These are phyloP conservation scores for Aspergillus costaricaensis DNA, from an alignment of 2,329 filamentous ascomycete species.

Conservation along the genomic window DNA sequence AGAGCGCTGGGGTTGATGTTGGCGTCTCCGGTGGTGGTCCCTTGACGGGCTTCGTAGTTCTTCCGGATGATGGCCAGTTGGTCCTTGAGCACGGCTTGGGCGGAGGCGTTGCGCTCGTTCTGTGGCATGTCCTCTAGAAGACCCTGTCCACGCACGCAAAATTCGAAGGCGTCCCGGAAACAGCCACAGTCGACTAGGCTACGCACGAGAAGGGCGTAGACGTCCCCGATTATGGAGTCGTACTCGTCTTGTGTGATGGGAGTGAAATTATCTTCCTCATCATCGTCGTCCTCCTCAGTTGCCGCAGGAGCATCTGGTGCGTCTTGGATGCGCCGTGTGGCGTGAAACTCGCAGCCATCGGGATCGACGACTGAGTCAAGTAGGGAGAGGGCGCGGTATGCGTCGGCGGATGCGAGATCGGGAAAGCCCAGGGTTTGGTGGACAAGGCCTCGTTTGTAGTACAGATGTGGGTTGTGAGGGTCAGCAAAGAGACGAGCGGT, in stretches of 20 bases:
- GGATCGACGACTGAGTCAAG: slow-evolving; percentile 74
- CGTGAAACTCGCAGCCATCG: slow-evolving; percentile 80
- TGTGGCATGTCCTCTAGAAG: slow-evolving; percentile 20
- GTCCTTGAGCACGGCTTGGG: slow-evolving; percentile 22
- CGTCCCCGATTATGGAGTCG: slow-evolving; percentile 36
- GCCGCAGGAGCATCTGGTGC: slow-evolving; percentile 33
- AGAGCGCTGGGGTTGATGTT: slow-evolving; percentile 32
- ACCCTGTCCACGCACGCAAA: slow-evolving; percentile 35
- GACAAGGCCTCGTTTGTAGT: slow-evolving; percentile 62
- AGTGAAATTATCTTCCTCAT: slow-evolving; percentile 38
- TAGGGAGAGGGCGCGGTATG: slow-evolving; percentile 85
- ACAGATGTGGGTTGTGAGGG: slow-evolving; percentile 44
- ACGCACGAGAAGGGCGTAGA: slow-evolving; percentile 41
- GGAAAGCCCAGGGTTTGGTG: slow-evolving; percentile 79
- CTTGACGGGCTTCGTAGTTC: slow-evolving; percentile 25
- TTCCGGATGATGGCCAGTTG: slow-evolving; percentile 34
- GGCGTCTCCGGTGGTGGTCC: not conserved
- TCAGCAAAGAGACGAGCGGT: slow-evolving; percentile 49
- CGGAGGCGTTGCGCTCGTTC: slow-evolving; percentile 8
- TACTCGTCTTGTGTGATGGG: slow-evolving; percentile 38
- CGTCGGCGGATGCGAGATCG: slow-evolving; percentile 85
- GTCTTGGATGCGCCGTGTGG: slow-evolving; percentile 51
- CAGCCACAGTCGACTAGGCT: slow-evolving; percentile 43
- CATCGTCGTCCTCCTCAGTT: slow-evolving; percentile 36
- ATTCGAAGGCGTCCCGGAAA: slow-evolving; percentile 45